These are phyloP conservation scores for Mallotus japonicus DNA, from an alignment of 441 rosid genomes.

Conservation along the genomic window DNA sequence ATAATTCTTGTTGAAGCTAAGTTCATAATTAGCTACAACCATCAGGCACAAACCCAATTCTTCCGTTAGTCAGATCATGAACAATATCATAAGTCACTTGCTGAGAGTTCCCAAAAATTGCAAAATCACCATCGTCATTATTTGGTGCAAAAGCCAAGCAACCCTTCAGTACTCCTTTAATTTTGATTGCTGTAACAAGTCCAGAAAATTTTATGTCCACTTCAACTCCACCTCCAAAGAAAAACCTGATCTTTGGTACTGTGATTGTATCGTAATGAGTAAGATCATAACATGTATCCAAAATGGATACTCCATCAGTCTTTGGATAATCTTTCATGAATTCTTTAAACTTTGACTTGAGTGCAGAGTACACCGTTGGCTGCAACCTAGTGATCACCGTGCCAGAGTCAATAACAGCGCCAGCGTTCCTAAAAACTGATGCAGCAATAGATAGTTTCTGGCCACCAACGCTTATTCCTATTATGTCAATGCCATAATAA, in stretches of 20 bases:
- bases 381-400: slow-evolving; percentile 48
- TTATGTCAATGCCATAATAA: slow-evolving; percentile 46
- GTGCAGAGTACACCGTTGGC: slow-evolving; percentile 42
- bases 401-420: slow-evolving; percentile 62
- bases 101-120: slow-evolving; percentile 19
- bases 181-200: not conserved
- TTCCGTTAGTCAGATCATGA: slow-evolving; percentile 13
- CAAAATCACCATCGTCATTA: not conserved
- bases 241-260: slow-evolving; percentile 1
- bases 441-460: slow-evolving; percentile 36
- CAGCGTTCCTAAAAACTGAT: slow-evolving; percentile 46
- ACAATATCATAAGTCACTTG: slow-evolving; percentile 18
- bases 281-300: slow-evolving; percentile 22
- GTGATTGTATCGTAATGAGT: not conserved
- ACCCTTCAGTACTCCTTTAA: not conserved
- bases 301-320: not conserved
- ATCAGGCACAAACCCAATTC: slow-evolving; percentile 14
- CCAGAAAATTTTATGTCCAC: slow-evolving; percentile 1
- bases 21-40: slow-evolving; percentile 12
- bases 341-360: slow-evolving; percentile 36
- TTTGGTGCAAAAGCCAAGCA: slow-evolving; percentile 25
- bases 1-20: too few relatives aligned
- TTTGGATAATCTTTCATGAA: not conserved
- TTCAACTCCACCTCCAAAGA: slow-evolving; percentile 16
- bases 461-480: slow-evolving; percentile 44